Base-by-base conservation (phyloP, 331 rosid species). In the Saraca asoca region DNA sequence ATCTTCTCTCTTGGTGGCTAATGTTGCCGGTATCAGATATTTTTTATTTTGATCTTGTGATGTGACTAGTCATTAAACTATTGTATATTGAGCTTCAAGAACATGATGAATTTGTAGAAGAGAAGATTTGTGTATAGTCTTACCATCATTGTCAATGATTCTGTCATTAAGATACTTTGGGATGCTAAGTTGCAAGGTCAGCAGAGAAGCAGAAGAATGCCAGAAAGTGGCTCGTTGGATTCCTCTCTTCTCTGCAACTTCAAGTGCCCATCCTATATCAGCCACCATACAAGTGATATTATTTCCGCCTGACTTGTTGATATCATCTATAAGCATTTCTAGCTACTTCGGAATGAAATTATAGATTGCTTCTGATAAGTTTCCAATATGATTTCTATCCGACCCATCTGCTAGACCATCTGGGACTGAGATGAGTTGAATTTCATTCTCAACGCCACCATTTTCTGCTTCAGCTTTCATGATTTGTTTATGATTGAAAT, bases 191-290 rank as follows among this genome's bases (percentile, higher is more conserved):
- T 0, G 0, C 78, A 75, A 35, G 49, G 69, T 66, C 71, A 84
- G 55, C 6, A 52, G 1, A 72, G 31, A 24, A 24, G 82, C 77
- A 37, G 89, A 35, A 9, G 85, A 83, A 14, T 88, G 78, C 84
- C 81, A 84, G 70, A 87, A 82, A 16, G 81, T 79, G 7, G 58
- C 83, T 24, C 43, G 18, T 13, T 5, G 42, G 37, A 80, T 78
- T 29, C 76, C 61, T 80, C 77, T 66, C 33, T 80, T 87, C 17
- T 68, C 79, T 20, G 94, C 88, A 8, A 81, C 73, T 68, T 82
- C 80, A 57, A 87, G 58, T 37, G 83, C 80, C 88, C 85, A 82
- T 11, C 75, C 84, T 12, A 44, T 7, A 69, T 87, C 86, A 20
- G 75, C 82, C 71, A 84, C 70, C 17, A 78, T 70, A 68, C 84